These are phyloP conservation scores for Citrus unshiu DNA, from an alignment of 345 rosid species.

Conservation along the genomic window DNA sequence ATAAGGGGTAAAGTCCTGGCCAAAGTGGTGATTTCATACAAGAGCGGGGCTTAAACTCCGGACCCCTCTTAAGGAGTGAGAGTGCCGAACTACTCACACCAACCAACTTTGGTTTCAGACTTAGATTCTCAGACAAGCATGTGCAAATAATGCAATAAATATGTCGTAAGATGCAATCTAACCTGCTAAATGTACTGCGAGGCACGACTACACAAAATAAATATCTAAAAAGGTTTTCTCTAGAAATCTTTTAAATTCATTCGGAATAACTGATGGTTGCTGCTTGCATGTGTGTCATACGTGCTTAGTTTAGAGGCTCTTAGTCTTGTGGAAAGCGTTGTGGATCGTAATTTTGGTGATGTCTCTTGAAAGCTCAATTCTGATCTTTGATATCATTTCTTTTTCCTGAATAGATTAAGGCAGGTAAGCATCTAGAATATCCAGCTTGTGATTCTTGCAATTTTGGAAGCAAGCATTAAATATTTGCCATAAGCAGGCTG, in stretches of 20 bases:
- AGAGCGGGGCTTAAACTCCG: too few relatives aligned
- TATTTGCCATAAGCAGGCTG: slow-evolving; percentile 89
- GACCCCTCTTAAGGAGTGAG: too few relatives aligned
- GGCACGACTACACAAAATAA: too few relatives aligned
- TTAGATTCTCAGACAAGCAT: too few relatives aligned
- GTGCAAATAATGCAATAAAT: too few relatives aligned
- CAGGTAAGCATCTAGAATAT: slow-evolving; percentile 55
- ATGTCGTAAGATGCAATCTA: too few relatives aligned
- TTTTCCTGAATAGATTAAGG: slow-evolving; percentile 44
- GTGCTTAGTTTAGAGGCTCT: slow-evolving; percentile 1
- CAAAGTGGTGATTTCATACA: too few relatives aligned
- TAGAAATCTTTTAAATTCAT: not conserved
- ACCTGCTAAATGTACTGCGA: too few relatives aligned
- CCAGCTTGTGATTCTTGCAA: slow-evolving; percentile 87
- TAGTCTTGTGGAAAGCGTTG: not conserved
- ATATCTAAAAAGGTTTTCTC: too few relatives aligned
- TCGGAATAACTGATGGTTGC: not conserved
- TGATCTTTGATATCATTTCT: slow-evolving; percentile 3
- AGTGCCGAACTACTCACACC: too few relatives aligned
- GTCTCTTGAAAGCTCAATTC: not conserved
- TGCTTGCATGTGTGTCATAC: slow-evolving; percentile 5
- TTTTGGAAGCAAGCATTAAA: slow-evolving; percentile 89
- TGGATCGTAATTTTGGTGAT: not conserved
- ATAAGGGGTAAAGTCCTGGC: too few relatives aligned
- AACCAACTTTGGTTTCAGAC: too few relatives aligned